phyloP scores from a whole-genome alignment of 495 filamentous ascomycete genomes.

The Rostrohypoxylon terebratum region DNA sequence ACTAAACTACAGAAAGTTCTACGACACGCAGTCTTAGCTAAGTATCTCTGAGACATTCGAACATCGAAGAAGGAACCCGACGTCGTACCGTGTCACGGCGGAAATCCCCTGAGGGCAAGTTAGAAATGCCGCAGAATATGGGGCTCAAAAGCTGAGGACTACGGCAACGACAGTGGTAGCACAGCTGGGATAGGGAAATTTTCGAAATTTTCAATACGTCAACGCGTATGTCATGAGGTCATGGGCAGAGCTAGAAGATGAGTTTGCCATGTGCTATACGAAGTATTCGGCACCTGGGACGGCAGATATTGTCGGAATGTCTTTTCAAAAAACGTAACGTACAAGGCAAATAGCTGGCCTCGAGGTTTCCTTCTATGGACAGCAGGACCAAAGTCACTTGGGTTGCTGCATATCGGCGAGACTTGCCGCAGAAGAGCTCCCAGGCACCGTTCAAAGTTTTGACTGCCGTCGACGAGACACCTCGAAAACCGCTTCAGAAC shows the following conservation, averaged over 20 bases:
- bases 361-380: background rate
- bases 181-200: background rate
- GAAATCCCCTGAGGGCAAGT: background rate
- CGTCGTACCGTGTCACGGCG: constrained; percentile 2
- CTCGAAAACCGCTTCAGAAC: background rate
- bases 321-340: background rate
- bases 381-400: background rate
- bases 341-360: background rate
- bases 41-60: background rate
- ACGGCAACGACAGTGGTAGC: constrained; percentile 4
- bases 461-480: background rate
- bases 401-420: background rate
- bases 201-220: background rate
- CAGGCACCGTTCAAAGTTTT: background rate
- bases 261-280: background rate
- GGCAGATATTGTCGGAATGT: background rate
- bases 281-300: background rate
- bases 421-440: background rate
- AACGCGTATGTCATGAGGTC: background rate
- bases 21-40: background rate
- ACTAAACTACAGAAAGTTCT: background rate
- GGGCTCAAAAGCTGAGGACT: constrained; percentile 1
- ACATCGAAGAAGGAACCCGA: constrained; percentile 2
- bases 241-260: background rate
- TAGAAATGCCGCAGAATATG: background rate